Base-by-base conservation (phyloP, 2,329 filamentous ascomycete species). In the Chrysoporthe austroafricana region DNA sequence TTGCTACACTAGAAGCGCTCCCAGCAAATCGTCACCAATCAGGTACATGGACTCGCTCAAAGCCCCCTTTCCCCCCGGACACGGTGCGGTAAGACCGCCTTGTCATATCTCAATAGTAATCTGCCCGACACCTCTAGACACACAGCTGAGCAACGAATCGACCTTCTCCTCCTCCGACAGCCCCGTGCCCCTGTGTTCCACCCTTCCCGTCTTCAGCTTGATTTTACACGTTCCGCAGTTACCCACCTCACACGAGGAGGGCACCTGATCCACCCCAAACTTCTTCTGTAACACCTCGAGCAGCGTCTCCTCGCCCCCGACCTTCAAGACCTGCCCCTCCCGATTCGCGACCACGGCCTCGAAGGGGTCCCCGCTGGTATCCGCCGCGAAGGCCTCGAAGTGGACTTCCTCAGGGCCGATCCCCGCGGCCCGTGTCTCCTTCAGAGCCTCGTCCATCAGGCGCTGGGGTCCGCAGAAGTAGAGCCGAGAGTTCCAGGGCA, bases 381-480 rank as follows among this genome's bases (percentile, higher is more conserved):
- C 81, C 1, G 84, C 83, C 1, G 79, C 77, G 69, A 90, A 91
- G 0, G 84, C 83, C 74, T 91, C 88, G 67, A 84, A 87, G 74
- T 90, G 88, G 1, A 90, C 79, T 52, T 88, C 85, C 0, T 81
- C 78, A 2, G 82, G 78, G 0, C 79, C 74, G 0, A 90, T 77
- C 0, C 81, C 79, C 9, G 78, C 77, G 8, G 75, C 75, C 9
- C 77, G 76, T 0, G 83, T 82, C 14, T 80, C 80, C 2, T 71
- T 72, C 26, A 73, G 74, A 0, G 85, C 83, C 56, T 83, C 84
- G 6, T 85, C 81, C 79, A 89, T 86, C 77, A 91, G 82, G 8
- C 84, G 79, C 9, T 74, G 71, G 0, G 88, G 87, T 0, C 89
- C 88, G 73, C 88, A 91, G 34, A 86, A 83, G 73, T 89, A 90